A percentile compares a stretch with the other conserved stretches of the same genome.
phyloP scores from a whole-genome alignment of 2,329 filamentous ascomycete species.

The Neonectria punicea region DNA sequence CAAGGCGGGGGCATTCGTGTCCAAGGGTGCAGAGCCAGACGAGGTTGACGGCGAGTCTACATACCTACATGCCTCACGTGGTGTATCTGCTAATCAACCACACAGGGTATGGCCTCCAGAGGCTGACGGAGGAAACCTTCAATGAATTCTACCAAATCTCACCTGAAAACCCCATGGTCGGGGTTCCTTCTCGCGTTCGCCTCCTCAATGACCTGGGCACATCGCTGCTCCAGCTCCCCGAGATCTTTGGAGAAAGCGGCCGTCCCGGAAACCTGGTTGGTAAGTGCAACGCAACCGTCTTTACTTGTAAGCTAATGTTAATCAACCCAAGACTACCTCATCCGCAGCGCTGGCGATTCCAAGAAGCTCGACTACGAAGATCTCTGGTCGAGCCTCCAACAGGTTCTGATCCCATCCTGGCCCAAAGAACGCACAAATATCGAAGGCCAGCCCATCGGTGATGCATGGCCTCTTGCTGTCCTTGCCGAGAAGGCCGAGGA shows the following conservation, averaged over 20 bases:
- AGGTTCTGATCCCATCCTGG: constrained; percentile 59
- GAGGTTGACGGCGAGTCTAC: constrained; percentile 48
- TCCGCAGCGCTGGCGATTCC: constrained; percentile 38
- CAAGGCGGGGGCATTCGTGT: constrained; percentile 50
- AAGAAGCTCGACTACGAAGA: constrained; percentile 49
- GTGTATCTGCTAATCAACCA: neutral
- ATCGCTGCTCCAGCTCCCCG: constrained; percentile 50
- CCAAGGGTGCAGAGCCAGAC: constrained; percentile 22
- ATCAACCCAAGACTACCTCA: constrained; percentile 51
- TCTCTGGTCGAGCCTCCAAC: constrained; percentile 57
- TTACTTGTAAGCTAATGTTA: neutral
- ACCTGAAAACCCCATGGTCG: constrained; percentile 56
- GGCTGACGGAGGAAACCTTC: constrained; percentile 48
- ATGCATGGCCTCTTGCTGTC: constrained; percentile 58
- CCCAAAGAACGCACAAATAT: constrained; percentile 62
- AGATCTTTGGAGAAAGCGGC: constrained; percentile 54
- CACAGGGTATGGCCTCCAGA: constrained; percentile 47
- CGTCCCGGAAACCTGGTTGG: constrained; percentile 60
- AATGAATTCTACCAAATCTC: constrained; percentile 56
- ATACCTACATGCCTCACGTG: too few species aligned
- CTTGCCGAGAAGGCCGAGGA: constrained; percentile 24
- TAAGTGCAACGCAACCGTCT: constrained; percentile 31
- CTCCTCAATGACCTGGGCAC: constrained; percentile 55
- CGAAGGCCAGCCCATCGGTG: constrained; percentile 55
- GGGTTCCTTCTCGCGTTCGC: constrained; percentile 53